Evolutionary conservation across 2,329 filamentous ascomycete species (phyloP), one percentile per base, ranked within the genome.

Genomic region (Hypoxylon rubiginosum): DNA sequence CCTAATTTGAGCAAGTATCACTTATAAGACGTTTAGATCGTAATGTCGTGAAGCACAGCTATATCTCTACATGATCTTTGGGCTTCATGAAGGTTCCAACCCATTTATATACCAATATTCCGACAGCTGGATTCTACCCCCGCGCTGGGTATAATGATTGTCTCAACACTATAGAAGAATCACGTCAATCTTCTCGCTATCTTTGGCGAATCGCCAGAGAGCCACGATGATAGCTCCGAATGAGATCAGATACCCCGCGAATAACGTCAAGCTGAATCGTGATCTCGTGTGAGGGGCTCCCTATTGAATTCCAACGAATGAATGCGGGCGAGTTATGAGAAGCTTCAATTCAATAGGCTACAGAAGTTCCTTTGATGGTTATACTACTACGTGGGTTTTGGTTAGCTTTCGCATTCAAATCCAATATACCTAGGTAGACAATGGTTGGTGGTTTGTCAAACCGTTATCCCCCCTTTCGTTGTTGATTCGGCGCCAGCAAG

Each of bases 231-330:
- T 21, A 56, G 54, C 67, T 67, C 60, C 60, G 64, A 60, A 69
- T 67, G 67, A 69, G 63, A 69, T 67, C 64, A 69, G 48, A 67
- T 69, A 69, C 67, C 64, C 67, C 67, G 67, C 67, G 64, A 43
- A 63, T 69, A 66, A 66, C 67, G 64, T 67, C 64, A 69, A 62
- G 32, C 28, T 58, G 43, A 51, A 36, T 51, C 36, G 45, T n/a
- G 41, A 64, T 13, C 32, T 45, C 1, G 24, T 54, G 32, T 58
- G 49, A 55, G 50, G 57, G 63, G 57, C 32, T 55, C 32, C 2
- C 56, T 43, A 19, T 46, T 28, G 0, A 21, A 24, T 57, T 26
- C 41, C 39, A 36, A 48, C 66, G 56, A 68, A 66, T 66, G 36
- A 32, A 43, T 34, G 32, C 32, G 32, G 13, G 32, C 32, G 9